A percentile compares a stretch with the other conserved stretches of the same genome.
Evolutionary conservation across 148 eudicot species (phyloP).

Genomic region (Camellia lanceoleosa): DNA sequence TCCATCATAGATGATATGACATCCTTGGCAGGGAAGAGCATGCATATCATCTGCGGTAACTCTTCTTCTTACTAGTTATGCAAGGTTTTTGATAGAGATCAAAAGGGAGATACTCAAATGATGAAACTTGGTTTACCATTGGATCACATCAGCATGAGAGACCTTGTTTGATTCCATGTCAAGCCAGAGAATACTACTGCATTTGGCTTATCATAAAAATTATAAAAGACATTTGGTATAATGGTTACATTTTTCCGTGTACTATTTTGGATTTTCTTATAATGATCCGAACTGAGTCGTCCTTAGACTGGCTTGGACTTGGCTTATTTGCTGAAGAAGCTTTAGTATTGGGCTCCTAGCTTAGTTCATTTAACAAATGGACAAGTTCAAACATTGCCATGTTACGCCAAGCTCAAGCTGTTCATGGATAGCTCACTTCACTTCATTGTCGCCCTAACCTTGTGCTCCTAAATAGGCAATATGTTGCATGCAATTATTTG

Average conservation of each 20-base stretch:
- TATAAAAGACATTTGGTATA: not conserved
- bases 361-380: not conserved
- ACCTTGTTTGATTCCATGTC: not conserved
- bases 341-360: not conserved
- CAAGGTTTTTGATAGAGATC: not conserved
- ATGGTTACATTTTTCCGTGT: not conserved
- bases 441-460: not conserved
- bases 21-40: too few relatives aligned
- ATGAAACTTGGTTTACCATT: too few relatives aligned
- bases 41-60: too few relatives aligned
- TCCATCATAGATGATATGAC: too few relatives aligned
- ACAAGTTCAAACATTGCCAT: not conserved
- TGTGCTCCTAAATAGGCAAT: not conserved
- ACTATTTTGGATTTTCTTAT: not conserved
- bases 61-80: not conserved
- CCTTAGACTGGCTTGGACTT: not conserved
- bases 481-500: not conserved
- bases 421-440: not conserved
- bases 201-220: not conserved
- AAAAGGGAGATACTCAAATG: not conserved
- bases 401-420: not conserved
- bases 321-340: not conserved
- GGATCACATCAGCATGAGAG: too few relatives aligned
- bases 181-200: not conserved
- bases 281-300: too few relatives aligned